Percentiles rank a stretch among this genome's conserved stretches.
Evolutionary conservation across 2,329 filamentous ascomycete genomes (phyloP).

Genomic region (Colletotrichum sp.): DNA sequence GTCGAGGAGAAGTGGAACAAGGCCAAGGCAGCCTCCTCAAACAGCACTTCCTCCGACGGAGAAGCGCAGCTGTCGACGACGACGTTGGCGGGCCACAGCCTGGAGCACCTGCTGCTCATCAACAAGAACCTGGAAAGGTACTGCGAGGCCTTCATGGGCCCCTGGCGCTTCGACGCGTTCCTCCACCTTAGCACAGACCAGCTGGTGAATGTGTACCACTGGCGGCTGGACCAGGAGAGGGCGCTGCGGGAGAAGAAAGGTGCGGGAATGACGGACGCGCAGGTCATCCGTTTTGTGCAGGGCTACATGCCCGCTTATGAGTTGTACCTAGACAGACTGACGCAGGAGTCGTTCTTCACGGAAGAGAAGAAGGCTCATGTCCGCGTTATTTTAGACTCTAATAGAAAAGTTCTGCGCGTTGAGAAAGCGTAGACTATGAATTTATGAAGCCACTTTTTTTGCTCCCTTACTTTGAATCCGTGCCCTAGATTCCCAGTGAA

Average conservation of each 20-base stretch:
- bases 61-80: conserved; percentile 1
- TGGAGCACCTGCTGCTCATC: conserved; percentile 9
- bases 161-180: conserved; percentile 16
- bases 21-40: not conserved
- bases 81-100: not conserved
- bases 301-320: conserved; percentile 21
- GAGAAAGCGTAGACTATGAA: not conserved
- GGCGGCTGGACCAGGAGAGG: conserved; percentile 15
- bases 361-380: not conserved
- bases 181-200: conserved; percentile 13
- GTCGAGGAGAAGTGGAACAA: conserved; percentile 10
- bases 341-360: not conserved
- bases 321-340: conserved; percentile 8
- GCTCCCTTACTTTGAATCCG: rapidly evolving
- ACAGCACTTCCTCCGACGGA: not conserved
- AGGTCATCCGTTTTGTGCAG: conserved; percentile 17
- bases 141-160: conserved; percentile 17
- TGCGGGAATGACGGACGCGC: conserved; percentile 11
- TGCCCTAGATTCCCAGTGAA: not conserved
- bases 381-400: conserved; percentile 3
- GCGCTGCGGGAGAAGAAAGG: conserved; percentile 18
- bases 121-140: conserved; percentile 16
- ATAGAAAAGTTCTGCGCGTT: not conserved
- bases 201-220: conserved; percentile 13
- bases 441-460: not conserved